Evolutionary conservation across 164 flowering plant species (phyloP), one percentile per base, ranked within the genome.

Genomic region (Pachysandra terminalis): DNA sequence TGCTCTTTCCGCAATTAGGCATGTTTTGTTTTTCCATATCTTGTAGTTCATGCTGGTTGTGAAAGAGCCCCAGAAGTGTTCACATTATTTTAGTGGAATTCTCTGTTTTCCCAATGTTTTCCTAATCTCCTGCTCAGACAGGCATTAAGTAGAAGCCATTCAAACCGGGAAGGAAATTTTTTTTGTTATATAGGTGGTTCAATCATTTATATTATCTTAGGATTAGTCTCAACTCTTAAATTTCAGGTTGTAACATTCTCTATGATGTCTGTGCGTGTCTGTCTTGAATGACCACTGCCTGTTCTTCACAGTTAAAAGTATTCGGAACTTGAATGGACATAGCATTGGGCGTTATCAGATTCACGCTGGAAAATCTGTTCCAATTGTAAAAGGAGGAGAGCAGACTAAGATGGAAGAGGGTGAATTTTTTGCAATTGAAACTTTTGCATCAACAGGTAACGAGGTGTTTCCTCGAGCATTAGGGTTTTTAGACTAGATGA

Each of bases 391-490:
- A 81, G 96, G 98, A 72, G 97, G 99, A 61, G 99, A 92, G 78
- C 99, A 95, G 75, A 95, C 97, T 53, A 95, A 95, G 79, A 95
- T 95, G 98, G 98, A 95, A 78, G 98, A 95, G 85, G 98, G 99
- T 59, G 99, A 95, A 86, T 89, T 89, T 76, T 95, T 77, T 75
- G 99, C 99, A 10, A 95, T 95, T 53, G 99, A 95, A 80, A 95
- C 98, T 66, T 95, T 95, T 77, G 99, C 78, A 54, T 95, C 98
- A 28, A 95, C 99, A 70, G 99, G 99, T 90, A 72, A 70, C 53
- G 16, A 52, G 61, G 17, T 52, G 23, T 24, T 27, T 3, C 21
- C 19, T 16, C 21, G n/a, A 26, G 19, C 0, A 63, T 19, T 63
- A 41, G 9, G 17, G 15, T 22, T 62, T 64, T 26, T 24, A n/a